Evolutionary conservation across 2,329 filamentous ascomycete species (phyloP).

Genomic region (Fusarium protoensiforme): DNA sequence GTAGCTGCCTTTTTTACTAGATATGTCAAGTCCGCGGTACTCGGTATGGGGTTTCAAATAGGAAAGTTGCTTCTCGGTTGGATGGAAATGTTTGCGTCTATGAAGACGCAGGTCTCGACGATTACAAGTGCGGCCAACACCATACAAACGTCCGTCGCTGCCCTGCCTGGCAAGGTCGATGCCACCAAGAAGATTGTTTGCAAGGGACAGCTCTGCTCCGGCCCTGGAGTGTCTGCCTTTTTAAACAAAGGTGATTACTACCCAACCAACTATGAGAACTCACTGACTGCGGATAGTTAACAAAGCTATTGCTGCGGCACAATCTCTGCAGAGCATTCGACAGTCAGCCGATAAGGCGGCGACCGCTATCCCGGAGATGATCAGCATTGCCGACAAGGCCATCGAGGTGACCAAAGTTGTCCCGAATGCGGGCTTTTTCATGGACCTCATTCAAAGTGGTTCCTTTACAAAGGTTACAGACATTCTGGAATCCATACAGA

Average conservation of each 20-base stretch:
- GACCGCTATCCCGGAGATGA: neutral
- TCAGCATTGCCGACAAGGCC: neutral
- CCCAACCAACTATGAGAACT: too few relatives aligned
- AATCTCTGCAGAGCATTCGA: neutral
- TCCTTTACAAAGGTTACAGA: neutral
- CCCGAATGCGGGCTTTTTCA: slow-evolving; percentile 1
- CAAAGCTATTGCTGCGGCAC: neutral
- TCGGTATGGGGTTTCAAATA: neutral
- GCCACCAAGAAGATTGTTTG: neutral
- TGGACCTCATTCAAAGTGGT: neutral
- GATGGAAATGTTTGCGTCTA: neutral
- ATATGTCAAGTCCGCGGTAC: neutral
- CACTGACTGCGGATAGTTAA: neutral
- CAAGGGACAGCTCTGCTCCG: neutral
- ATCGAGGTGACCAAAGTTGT: neutral
- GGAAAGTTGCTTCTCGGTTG: neutral
- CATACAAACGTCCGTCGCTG: neutral
- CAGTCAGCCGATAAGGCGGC: neutral
- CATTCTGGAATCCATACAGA: neutral
- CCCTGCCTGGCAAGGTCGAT: neutral
- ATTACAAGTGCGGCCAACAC: neutral
- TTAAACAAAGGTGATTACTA: neutral
- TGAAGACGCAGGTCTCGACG: neutral
- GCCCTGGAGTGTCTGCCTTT: slow-evolving; percentile 1
- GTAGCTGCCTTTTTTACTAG: neutral